These are phyloP conservation scores for Primulina eburnea DNA, from an alignment of 257 asterid species.

Conservation along the genomic window DNA sequence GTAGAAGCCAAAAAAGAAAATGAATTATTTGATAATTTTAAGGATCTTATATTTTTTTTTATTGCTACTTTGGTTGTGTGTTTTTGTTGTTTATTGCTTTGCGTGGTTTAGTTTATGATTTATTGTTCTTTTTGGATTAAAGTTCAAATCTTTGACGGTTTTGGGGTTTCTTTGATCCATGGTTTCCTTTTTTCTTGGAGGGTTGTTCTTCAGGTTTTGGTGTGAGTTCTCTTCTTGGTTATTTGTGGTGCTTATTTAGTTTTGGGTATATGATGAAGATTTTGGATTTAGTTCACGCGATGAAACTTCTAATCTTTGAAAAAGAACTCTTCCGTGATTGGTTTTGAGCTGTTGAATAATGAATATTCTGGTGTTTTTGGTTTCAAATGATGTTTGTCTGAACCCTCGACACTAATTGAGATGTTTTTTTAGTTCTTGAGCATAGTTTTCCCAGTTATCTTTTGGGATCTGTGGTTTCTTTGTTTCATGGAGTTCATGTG, in stretches of 20 bases:
- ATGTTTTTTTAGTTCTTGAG: background rate
- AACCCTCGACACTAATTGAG: too few species aligned
- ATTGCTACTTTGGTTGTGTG: background rate
- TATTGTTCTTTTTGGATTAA: background rate
- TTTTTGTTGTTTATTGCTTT: background rate
- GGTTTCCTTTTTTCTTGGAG: background rate
- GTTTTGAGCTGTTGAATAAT: background rate
- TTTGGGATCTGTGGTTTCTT: slow-evolving; percentile 3
- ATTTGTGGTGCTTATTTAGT: background rate
- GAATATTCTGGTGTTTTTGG: too few species aligned
- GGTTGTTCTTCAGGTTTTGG: background rate
- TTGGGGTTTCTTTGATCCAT: background rate
- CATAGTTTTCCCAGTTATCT: background rate
- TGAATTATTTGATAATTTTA: too few species aligned
- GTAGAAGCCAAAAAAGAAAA: background rate
- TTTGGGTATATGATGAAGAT: too few species aligned
- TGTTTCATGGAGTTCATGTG: background rate
- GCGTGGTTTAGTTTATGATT: background rate
- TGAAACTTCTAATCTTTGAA: background rate
- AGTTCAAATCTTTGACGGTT: background rate
- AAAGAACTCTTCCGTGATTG: background rate
- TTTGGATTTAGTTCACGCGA: too few species aligned
- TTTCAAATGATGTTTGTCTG: too few species aligned
- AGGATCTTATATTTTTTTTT: background rate
- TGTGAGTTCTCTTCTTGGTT: background rate